These are phyloP conservation scores for Catenaria anguillulae DNA, from an alignment of 371 early-diverging fungal species.

Conservation along the genomic window DNA sequence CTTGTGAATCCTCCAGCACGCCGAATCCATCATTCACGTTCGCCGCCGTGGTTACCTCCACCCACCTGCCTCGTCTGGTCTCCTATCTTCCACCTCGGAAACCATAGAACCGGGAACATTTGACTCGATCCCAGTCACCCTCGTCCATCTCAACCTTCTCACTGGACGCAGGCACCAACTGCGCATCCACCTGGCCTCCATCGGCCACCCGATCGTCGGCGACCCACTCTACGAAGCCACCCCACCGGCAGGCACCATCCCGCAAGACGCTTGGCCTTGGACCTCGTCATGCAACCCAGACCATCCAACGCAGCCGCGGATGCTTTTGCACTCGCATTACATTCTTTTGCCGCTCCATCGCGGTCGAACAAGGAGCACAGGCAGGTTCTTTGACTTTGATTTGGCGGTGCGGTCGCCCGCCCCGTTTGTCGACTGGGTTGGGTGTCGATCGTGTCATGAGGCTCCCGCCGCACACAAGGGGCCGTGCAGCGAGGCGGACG, in stretches of 20 bases:
- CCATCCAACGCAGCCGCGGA: neutral
- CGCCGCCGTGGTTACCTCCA: conserved; percentile 16
- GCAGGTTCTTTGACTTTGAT: neutral
- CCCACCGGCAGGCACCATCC: neutral
- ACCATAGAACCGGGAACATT: too few species aligned
- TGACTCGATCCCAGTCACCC: conserved; percentile 15
- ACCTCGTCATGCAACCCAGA: neutral
- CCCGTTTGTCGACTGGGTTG: neutral
- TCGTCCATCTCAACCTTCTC: conserved; percentile 35
- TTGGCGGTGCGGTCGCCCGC: neutral
- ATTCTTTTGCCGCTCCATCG: conserved; percentile 2
- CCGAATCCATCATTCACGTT: conserved; percentile 19
- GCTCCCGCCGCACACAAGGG: too few species aligned
- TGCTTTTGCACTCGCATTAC: conserved; percentile 5
- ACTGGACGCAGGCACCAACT: conserved; percentile 56
- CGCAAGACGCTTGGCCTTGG: neutral
- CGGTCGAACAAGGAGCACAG: neutral
- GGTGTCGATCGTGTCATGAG: too few species aligned
- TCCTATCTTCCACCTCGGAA: too few species aligned
- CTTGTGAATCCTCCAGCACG: too few species aligned
- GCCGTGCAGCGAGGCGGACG: too few species aligned
- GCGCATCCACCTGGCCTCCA: conserved; percentile 38
- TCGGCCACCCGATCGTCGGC: conserved; percentile 49
- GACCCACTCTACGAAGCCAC: conserved; percentile 30
- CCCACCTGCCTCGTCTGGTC: conserved; percentile 7